Evolutionary conservation across 176 grass and related monocot species (phyloP).

Genomic region (Carex pumila): DNA sequence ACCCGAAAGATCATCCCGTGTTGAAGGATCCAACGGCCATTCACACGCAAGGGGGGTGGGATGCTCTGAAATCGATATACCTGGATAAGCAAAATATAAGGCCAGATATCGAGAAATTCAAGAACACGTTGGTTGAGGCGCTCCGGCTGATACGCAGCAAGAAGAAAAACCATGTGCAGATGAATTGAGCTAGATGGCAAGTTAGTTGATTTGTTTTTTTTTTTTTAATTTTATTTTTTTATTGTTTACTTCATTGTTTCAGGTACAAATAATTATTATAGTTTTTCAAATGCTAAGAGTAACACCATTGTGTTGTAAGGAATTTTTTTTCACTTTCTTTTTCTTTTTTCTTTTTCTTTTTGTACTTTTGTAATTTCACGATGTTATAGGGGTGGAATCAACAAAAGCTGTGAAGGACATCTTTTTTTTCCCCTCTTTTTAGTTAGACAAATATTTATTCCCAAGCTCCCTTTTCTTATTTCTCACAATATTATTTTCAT

Average conservation of each 20-base stretch:
- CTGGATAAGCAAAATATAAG: slow-evolving; percentile 87
- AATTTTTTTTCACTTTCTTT: neutral
- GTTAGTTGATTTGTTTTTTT: slow-evolving; percentile 49
- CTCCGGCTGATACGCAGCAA: slow-evolving; percentile 34
- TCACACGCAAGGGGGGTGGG: slow-evolving; percentile 73
- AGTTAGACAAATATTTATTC: neutral
- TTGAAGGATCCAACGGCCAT: slow-evolving; percentile 60
- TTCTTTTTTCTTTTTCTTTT: neutral
- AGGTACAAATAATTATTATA: slow-evolving; percentile 1
- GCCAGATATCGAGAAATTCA: slow-evolving; percentile 54
- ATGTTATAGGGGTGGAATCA: slow-evolving; percentile 41
- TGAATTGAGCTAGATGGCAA: slow-evolving; percentile 3
- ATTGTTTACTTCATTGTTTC: slow-evolving; percentile 23
- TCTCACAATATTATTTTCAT: neutral
- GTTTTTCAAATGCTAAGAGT: slow-evolving; percentile 11
- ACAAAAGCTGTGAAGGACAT: slow-evolving; percentile 28
- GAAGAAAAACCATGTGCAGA: neutral
- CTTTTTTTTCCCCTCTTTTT: neutral
- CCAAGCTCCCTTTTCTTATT: neutral
- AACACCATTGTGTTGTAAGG: slow-evolving; percentile 16
- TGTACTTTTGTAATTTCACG: slow-evolving; percentile 14
- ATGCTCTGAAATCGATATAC: slow-evolving; percentile 66
- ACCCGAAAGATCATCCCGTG: slow-evolving; percentile 72
- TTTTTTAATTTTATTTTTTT: slow-evolving; percentile 25
- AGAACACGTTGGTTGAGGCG: slow-evolving; percentile 36